Percentiles rank a stretch among this genome's conserved stretches.
phyloP scores from a whole-genome alignment of 371 early-diverging fungal genomes.

The Capillidium heterosporum region DNA sequence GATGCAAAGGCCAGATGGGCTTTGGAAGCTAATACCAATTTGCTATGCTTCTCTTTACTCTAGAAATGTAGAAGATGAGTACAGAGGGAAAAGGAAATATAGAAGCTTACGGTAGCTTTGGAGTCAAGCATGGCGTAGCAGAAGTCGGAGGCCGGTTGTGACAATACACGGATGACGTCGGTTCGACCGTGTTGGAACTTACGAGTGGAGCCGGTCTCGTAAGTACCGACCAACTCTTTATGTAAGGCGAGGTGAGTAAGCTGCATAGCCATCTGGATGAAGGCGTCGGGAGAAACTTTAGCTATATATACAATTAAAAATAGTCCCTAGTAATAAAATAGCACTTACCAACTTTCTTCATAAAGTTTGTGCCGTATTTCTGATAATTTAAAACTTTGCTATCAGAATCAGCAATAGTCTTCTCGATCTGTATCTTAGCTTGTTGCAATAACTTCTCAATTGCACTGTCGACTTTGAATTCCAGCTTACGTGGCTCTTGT shows the following conservation, averaged over 20 bases:
- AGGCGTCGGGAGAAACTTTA: slow-evolving; percentile 68
- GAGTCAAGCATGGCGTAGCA: slow-evolving; percentile 41
- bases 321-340: no score
- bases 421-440: slow-evolving; percentile 29
- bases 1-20: slow-evolving; percentile 42
- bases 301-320: slow-evolving; percentile 12
- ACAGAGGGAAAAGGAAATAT: not conserved
- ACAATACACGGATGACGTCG: slow-evolving; percentile 62
- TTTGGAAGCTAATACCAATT: slow-evolving; percentile 35
- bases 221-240: slow-evolving; percentile 37
- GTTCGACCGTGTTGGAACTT: slow-evolving; percentile 65
- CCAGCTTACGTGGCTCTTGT: slow-evolving; percentile 14
- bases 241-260: slow-evolving; percentile 60
- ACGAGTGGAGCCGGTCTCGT: slow-evolving; percentile 71
- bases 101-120: slow-evolving; percentile 10
- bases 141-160: slow-evolving; percentile 37
- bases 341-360: slow-evolving; percentile 39
- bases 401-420: slow-evolving; percentile 34
- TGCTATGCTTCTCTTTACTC: slow-evolving; percentile 31
- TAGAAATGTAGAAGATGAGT: slow-evolving; percentile 7
- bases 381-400: slow-evolving; percentile 36
- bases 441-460: slow-evolving; percentile 22
- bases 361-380: slow-evolving; percentile 39
- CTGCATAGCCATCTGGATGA: slow-evolving; percentile 72
- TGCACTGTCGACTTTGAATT: slow-evolving; percentile 26